These are phyloP conservation scores for Candida albicans DNA, from an alignment of 1,139 yeast species.

Conservation along the genomic window DNA sequence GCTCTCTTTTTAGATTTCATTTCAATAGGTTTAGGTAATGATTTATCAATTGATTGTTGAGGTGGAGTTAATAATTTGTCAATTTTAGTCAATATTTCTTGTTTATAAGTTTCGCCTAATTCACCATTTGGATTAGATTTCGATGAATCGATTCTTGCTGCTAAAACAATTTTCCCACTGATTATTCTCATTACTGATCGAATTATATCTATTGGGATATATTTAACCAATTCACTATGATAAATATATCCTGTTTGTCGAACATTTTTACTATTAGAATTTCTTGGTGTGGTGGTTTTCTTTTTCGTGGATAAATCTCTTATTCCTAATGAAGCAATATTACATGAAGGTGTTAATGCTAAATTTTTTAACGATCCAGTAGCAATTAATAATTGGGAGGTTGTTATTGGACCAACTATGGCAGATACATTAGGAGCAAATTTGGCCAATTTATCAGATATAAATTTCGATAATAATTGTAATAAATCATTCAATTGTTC, in stretches of 20 bases:
- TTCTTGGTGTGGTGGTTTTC: slow-evolving; percentile 24
- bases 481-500: slow-evolving; percentile 47
- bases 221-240: slow-evolving; percentile 52
- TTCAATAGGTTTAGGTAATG: slow-evolving; percentile 83
- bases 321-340: slow-evolving; percentile 76
- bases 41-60: slow-evolving; percentile 63
- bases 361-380: slow-evolving; percentile 73
- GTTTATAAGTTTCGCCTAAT: slow-evolving; percentile 57
- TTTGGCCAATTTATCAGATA: slow-evolving; percentile 53
- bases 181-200: slow-evolving; percentile 76
- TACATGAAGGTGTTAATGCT: slow-evolving; percentile 77
- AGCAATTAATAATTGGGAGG: slow-evolving; percentile 72
- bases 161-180: slow-evolving; percentile 76
- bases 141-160: slow-evolving; percentile 76
- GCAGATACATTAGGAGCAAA: slow-evolving; percentile 83
- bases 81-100: slow-evolving; percentile 61
- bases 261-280: slow-evolving; percentile 21
- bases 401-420: slow-evolving; percentile 68
- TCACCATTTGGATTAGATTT: slow-evolving; percentile 49
- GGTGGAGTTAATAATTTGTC: slow-evolving; percentile 82
- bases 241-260: slow-evolving; percentile 68
- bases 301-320: slow-evolving; percentile 47
- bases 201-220: slow-evolving; percentile 57
- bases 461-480: slow-evolving; percentile 48
- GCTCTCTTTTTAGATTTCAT: slow-evolving; percentile 81